Percentiles rank a stretch among this genome's conserved stretches.
Evolutionary conservation across 805 yeast genomes (phyloP).

Genomic region (Schizosaccharomyces japonicus): DNA sequence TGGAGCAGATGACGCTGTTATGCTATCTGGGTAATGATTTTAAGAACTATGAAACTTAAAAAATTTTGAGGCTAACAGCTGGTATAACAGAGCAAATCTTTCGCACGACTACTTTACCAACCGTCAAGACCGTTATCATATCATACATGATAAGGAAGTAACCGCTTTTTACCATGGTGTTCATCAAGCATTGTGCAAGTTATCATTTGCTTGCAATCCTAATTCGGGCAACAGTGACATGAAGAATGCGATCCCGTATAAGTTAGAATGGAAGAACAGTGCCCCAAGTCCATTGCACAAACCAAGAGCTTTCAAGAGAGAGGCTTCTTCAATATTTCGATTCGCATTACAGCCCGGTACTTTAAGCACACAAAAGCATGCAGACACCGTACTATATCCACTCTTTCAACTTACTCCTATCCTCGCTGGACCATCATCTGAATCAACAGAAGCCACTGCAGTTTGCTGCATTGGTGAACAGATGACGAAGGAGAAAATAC

Average conservation of each 20-base stretch:
- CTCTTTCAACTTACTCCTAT: conserved; percentile 78
- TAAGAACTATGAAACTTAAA: neutral
- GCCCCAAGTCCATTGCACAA: neutral
- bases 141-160: conserved; percentile 21
- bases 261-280: neutral
- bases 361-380: neutral
- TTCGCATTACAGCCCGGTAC: neutral
- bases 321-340: neutral
- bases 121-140: conserved; percentile 78
- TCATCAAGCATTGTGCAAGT: neutral
- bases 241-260: neutral
- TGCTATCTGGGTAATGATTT: conserved; percentile 37
- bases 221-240: neutral
- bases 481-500: conserved; percentile 19
- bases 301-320: neutral
- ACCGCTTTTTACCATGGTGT: neutral
- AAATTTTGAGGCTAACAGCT: neutral
- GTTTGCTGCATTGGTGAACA: conserved; percentile 26
- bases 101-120: conserved; percentile 81
- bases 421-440: conserved; percentile 31
- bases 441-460: conserved; percentile 66
- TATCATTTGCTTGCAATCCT: neutral
- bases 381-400: conserved; percentile 39
- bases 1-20: conserved; percentile 77
- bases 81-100: conserved; percentile 35